Evolutionary conservation across 108 stramenopile genomes (phyloP).

Genomic region (Cyclostephanos tholiformis): DNA sequence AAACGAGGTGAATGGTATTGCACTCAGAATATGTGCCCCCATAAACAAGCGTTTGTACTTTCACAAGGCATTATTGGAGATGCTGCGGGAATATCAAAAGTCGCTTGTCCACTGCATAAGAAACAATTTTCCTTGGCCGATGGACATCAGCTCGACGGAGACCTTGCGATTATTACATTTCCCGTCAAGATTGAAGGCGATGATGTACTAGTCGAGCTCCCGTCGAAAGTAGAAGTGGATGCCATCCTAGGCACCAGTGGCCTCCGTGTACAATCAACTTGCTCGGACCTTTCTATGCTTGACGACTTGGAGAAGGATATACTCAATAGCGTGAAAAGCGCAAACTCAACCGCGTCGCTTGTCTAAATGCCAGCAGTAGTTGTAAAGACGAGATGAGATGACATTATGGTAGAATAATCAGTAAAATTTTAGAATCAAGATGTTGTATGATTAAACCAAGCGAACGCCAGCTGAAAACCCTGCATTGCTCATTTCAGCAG

Average conservation of each 20-base stretch:
- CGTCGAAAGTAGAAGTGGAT: constrained; percentile 79
- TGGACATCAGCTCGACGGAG: constrained; percentile 74
- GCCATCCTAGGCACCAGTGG: constrained; percentile 85
- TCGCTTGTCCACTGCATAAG: constrained; percentile 95
- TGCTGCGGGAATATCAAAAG: constrained; percentile 74
- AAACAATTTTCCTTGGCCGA: constrained; percentile 83
- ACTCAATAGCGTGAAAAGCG: constrained; percentile 34
- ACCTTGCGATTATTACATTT: constrained; percentile 86
- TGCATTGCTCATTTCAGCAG: no score
- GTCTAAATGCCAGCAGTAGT: background rate
- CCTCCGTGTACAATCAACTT: constrained; percentile 77
- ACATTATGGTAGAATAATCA: no score
- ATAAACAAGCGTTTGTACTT: constrained; percentile 92
- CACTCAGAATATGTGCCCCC: constrained; percentile 94
- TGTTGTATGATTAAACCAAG: no score
- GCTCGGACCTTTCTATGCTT: constrained; percentile 66
- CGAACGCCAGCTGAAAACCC: no score
- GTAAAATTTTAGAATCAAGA: no score
- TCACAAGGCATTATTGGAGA: constrained; percentile 92
- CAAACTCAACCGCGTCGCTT: constrained; percentile 8
- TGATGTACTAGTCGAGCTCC: constrained; percentile 83
- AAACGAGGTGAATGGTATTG: constrained; percentile 80
- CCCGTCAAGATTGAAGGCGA: constrained; percentile 77
- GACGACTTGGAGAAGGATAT: constrained; percentile 46
- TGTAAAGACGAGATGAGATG: background rate